These are phyloP conservation scores for Solanum chilense DNA, from an alignment of 257 asterid genomes.

Conservation along the genomic window DNA sequence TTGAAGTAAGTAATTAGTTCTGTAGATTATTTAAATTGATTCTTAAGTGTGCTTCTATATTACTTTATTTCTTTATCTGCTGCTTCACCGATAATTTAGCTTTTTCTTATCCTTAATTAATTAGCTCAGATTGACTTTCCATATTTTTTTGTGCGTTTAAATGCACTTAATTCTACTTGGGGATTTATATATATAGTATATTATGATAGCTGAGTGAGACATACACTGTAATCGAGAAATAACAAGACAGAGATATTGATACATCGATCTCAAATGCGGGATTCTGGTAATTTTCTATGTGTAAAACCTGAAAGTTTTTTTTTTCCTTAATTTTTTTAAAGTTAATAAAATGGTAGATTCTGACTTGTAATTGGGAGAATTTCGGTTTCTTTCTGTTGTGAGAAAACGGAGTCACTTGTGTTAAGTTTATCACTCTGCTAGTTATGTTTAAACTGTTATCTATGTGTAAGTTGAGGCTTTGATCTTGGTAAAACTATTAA, in stretches of 20 bases:
- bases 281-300: neutral
- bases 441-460: neutral
- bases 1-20: neutral
- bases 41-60: neutral
- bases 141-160: neutral
- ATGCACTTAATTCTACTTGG: neutral
- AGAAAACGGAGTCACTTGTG: neutral
- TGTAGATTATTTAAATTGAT: neutral
- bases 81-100: neutral
- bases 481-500: neutral
- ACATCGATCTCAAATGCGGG: neutral
- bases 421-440: neutral
- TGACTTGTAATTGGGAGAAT: neutral
- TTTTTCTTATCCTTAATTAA: neutral
- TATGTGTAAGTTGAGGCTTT: neutral
- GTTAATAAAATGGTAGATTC: neutral
- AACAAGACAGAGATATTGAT: neutral
- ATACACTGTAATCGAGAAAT: neutral
- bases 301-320: neutral
- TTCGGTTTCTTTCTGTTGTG: neutral
- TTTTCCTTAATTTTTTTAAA: neutral
- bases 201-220: neutral
- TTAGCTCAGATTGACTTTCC: neutral
- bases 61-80: neutral
- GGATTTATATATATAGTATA: neutral